These are phyloP conservation scores for Salix udensis DNA, from an alignment of 345 rosid genomes.

Conservation along the genomic window DNA sequence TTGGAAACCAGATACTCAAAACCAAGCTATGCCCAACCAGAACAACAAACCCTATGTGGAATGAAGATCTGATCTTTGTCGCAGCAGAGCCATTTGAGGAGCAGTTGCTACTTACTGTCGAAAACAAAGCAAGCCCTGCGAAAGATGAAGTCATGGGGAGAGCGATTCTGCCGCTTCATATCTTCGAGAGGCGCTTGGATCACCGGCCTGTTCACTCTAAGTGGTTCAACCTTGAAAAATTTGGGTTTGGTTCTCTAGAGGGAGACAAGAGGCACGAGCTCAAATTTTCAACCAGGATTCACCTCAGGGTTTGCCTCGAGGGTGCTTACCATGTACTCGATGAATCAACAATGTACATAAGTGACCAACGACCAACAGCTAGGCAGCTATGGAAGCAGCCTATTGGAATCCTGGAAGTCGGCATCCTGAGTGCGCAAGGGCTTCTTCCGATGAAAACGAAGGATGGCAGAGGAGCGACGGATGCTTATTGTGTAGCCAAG, in stretches of 20 bases:
- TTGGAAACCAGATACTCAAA: constrained; percentile 28
- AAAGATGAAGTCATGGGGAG: constrained; percentile 29
- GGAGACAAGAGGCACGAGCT: constrained; percentile 27
- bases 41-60: constrained; percentile 29
- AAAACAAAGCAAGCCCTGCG: constrained; percentile 14
- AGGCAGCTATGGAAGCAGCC: constrained; percentile 33
- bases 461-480: constrained; percentile 21
- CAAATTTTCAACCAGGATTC: constrained; percentile 33
- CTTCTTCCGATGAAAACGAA: constrained; percentile 27
- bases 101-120: constrained; percentile 24
- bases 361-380: constrained; percentile 30
- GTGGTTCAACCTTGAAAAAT: constrained; percentile 30
- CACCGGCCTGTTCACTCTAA: constrained; percentile 25
- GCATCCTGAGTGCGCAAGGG: constrained; percentile 32
- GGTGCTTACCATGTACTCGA: constrained; percentile 35
- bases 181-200: constrained; percentile 26
- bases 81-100: constrained; percentile 35
- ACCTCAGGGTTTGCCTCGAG: constrained; percentile 29
- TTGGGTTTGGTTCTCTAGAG: constrained; percentile 26
- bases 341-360: constrained; percentile 30
- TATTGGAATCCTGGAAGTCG: constrained; percentile 30
- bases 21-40: constrained; percentile 25
- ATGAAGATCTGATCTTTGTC: constrained; percentile 31
- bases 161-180: constrained; percentile 13
- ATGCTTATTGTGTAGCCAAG: constrained; percentile 34